A percentile compares a stretch with the other conserved stretches of the same genome.
These are phyloP conservation scores for Colletotrichum navitas DNA, from an alignment of 2,329 filamentous ascomycete genomes.

Conservation along the genomic window DNA sequence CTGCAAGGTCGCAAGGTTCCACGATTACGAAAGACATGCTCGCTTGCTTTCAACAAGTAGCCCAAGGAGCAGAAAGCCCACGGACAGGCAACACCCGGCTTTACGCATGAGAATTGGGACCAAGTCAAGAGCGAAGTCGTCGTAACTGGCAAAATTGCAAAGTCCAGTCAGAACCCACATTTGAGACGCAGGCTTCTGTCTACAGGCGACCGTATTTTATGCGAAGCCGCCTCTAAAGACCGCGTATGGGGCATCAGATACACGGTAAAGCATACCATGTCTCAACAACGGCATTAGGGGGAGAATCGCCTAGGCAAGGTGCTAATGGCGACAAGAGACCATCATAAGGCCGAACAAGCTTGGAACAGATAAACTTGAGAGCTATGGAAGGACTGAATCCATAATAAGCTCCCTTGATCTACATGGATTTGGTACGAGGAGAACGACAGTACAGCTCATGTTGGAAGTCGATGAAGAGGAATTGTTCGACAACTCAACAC, in stretches of 20 bases:
- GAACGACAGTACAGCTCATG: too few species aligned
- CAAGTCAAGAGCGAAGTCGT: slow-evolving; percentile 50
- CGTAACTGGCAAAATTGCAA: slow-evolving; percentile 50
- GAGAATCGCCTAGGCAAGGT: slow-evolving; percentile 12
- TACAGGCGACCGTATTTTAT: slow-evolving; percentile 49
- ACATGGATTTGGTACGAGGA: neutral
- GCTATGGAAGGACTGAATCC: neutral
- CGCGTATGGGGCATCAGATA: slow-evolving; percentile 44
- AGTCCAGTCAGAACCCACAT: slow-evolving; percentile 50
- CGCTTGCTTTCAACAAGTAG: slow-evolving; percentile 46
- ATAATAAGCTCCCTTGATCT: neutral
- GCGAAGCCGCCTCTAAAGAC: slow-evolving; percentile 50
- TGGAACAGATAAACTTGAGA: neutral
- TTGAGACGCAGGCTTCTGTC: slow-evolving; percentile 48
- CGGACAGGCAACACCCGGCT: slow-evolving; percentile 47
- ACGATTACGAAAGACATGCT: slow-evolving; percentile 45
- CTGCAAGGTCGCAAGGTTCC: slow-evolving; percentile 54
- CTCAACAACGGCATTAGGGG: neutral
- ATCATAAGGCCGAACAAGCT: neutral
- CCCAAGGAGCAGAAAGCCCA: slow-evolving; percentile 49
- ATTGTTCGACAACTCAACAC: too few species aligned
- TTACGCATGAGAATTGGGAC: slow-evolving; percentile 49
- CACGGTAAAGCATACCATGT: slow-evolving; percentile 10
- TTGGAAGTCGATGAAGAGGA: too few species aligned
- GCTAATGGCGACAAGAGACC: slow-evolving; percentile 14